A percentile compares a stretch with the other conserved stretches of the same genome.
Evolutionary conservation across 768 basidiomycete genomes (phyloP).

Genomic region (Tulasnella sp.): DNA sequence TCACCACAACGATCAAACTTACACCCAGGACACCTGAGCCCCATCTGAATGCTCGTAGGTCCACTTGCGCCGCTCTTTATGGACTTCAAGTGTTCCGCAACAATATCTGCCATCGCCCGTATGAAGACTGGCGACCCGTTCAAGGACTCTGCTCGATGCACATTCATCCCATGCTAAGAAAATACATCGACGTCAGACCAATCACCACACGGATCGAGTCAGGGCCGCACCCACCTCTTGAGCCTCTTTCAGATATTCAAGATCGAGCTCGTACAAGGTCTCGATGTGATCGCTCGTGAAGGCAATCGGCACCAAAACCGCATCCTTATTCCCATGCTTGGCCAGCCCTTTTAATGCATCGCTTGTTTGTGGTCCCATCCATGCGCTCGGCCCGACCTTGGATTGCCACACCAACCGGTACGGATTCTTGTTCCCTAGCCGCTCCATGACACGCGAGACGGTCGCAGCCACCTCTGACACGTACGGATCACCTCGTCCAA

Average conservation of each 20-base stretch:
- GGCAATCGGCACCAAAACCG: slow-evolving; percentile 82
- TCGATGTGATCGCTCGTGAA: slow-evolving; percentile 99
- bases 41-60: slow-evolving; percentile 66
- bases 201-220: neutral
- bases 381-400: slow-evolving; percentile 91
- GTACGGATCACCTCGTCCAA: slow-evolving; percentile 98
- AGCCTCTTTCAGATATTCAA: slow-evolving; percentile 88
- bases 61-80: slow-evolving; percentile 43
- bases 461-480: slow-evolving; percentile 89
- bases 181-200: slow-evolving; percentile 14
- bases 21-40: slow-evolving; percentile 88
- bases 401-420: slow-evolving; percentile 97
- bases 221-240: slow-evolving; percentile 49
- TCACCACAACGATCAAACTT: slow-evolving; percentile 76
- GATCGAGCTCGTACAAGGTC: slow-evolving; percentile 90
- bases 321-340: slow-evolving; percentile 33
- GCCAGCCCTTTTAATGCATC: slow-evolving; percentile 65
- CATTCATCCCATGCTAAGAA: slow-evolving; percentile 75
- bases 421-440: slow-evolving; percentile 67
- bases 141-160: slow-evolving; percentile 77
- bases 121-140: slow-evolving; percentile 96
- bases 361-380: slow-evolving; percentile 96
- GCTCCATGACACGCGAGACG: slow-evolving; percentile 86
- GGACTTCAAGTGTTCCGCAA: slow-evolving; percentile 61
- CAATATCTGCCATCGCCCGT: slow-evolving; percentile 87